Base-by-base conservation (phyloP, 2,329 filamentous ascomycete genomes). In the Ophiostoma novo-ulmi region DNA sequence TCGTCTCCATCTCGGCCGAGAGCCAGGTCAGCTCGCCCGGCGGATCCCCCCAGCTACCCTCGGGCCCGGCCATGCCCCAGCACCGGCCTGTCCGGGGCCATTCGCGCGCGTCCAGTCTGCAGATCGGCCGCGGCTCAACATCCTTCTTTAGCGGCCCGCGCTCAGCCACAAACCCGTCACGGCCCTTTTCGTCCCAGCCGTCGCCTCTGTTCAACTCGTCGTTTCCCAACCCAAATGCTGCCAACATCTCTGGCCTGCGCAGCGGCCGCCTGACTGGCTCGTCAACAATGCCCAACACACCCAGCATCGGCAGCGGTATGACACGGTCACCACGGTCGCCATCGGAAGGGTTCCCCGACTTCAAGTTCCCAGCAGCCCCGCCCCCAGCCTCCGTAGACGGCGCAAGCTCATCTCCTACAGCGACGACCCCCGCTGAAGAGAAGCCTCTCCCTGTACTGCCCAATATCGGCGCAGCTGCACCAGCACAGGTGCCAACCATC, bases 91-190 rank as follows among this genome's bases (percentile, higher is more conserved):
- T 77, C 22, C 87, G 88, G 75, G 87, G 89, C 5, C 93, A 97
- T 82, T 88, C 85, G 67, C 86, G 93, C 69, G 93, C 93, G 52
- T 88, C 92, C 35, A 97, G 93, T 81, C 81, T 97, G 72, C 93
- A 97, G 78, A 90, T 94, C 74, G 78, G 87, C 73, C 82, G 65
- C 39, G 65, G 26, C 26, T 35, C 17, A 11, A 61, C 20, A 22
- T 20, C 31, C 26, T n/a, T 41, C 26, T 66, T 58, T 8, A 26
- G 38, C 22, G 36, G 65, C 22, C 65, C 65, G 3, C 65, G 65
- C 13, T 67, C 73, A 80, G 80, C 81, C 68, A 79, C 81, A 1
- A 78, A 79, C 26, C 78, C 82, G 5, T 80, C 81, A 63, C 81
- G 83, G 72, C 80, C 82, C 20, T 81, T 81, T 41, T 81, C 80